phyloP scores from a whole-genome alignment of 139 green algal genomes.

The Coccomyxa sp. region DNA sequence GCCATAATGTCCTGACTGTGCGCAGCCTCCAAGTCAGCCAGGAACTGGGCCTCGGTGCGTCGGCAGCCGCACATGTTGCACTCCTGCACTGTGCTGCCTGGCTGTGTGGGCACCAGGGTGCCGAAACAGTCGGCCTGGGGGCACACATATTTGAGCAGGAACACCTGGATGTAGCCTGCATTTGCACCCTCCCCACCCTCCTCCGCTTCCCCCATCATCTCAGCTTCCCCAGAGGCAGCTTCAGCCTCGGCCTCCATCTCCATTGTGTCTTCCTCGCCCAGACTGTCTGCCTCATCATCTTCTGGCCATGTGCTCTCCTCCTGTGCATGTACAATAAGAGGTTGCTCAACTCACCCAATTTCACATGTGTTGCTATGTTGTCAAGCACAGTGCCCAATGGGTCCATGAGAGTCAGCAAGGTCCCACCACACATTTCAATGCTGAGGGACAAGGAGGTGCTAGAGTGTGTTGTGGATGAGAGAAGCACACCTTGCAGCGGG shows the following conservation, averaged over 20 bases:
- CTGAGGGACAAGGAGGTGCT: not conserved
- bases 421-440: not conserved
- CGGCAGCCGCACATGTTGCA: constrained; percentile 69
- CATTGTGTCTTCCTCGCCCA: not conserved
- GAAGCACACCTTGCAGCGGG: constrained; percentile 55
- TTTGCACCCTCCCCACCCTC: not conserved
- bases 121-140: constrained; percentile 50
- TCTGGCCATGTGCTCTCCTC: not conserved
- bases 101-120: constrained; percentile 52
- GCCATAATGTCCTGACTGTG: no score
- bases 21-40: constrained; percentile 47
- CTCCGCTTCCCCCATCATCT: not conserved
- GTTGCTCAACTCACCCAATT: not conserved
- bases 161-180: constrained; percentile 60
- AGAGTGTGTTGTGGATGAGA: constrained; percentile 1
- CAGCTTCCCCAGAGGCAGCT: constrained; percentile 17
- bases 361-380: not conserved
- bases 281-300: not conserved
- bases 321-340: not conserved
- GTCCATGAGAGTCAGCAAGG: not conserved
- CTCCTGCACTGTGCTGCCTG: constrained; percentile 15
- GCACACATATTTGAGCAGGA: constrained; percentile 75
- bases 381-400: not conserved
- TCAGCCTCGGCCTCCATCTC: constrained; percentile 1
- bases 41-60: constrained; percentile 62